Percentiles rank a stretch among this genome's conserved stretches.
These are phyloP conservation scores for Neonectria ditissima DNA, from an alignment of 2,329 filamentous ascomycete genomes.

Conservation along the genomic window DNA sequence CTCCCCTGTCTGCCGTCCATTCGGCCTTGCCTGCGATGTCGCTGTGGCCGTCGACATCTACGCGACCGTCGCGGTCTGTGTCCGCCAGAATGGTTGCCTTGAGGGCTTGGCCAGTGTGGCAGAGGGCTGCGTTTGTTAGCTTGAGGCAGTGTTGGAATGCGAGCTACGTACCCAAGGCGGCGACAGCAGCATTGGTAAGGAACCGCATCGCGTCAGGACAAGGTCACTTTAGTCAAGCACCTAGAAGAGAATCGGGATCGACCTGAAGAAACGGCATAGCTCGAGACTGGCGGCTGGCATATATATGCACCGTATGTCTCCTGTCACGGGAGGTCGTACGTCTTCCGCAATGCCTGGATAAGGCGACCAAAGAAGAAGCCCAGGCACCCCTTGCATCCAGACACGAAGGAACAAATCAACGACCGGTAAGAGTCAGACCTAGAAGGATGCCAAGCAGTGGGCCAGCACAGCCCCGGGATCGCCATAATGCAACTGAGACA, in stretches of 20 bases:
- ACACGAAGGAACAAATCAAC: too few species aligned
- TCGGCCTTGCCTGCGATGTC: slow-evolving; percentile 40
- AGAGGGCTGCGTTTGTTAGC: background rate
- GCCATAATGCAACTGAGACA: too few species aligned
- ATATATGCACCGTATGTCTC: too few species aligned
- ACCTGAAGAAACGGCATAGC: background rate
- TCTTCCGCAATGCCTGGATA: too few species aligned
- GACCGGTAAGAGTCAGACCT: too few species aligned
- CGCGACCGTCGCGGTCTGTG: slow-evolving; percentile 51
- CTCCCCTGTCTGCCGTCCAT: slow-evolving; percentile 44
- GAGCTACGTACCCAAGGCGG: slow-evolving; percentile 18
- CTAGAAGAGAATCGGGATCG: background rate
- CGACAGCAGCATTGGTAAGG: background rate
- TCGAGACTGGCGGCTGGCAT: too few species aligned
- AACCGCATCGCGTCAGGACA: slow-evolving; percentile 21
- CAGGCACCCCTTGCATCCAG: too few species aligned
- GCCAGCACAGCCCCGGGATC: too few species aligned
- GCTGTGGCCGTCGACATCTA: slow-evolving; percentile 36
- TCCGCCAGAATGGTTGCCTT: slow-evolving; percentile 47
- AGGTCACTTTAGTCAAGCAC: background rate
- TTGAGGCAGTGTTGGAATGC: fast-evolving
- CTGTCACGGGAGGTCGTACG: too few species aligned
- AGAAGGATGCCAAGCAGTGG: too few species aligned
- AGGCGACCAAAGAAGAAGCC: too few species aligned
- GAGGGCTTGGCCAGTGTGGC: slow-evolving; percentile 23